These are phyloP conservation scores for Panaeolus papilionaceus DNA, from an alignment of 768 basidiomycete genomes.

Conservation along the genomic window DNA sequence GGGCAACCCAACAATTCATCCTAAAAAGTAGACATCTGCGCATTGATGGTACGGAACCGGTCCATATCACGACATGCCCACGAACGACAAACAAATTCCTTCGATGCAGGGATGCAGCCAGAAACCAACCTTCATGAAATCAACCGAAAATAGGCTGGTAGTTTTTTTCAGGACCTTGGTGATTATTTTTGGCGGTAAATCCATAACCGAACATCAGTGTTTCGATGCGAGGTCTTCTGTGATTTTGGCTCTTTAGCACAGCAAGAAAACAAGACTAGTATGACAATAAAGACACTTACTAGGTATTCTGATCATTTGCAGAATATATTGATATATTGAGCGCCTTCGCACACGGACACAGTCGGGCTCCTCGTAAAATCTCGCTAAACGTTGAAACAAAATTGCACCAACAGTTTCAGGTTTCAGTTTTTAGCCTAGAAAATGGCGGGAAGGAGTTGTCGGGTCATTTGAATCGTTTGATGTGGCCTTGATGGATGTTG, in stretches of 20 bases:
- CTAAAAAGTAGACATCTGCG: neutral
- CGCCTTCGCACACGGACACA: neutral
- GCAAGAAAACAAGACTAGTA: neutral
- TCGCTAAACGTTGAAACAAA: constrained; percentile 12
- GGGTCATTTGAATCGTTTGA: neutral
- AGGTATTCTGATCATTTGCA: too few relatives aligned
- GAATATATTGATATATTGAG: too few relatives aligned
- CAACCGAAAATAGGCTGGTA: neutral
- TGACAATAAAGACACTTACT: too few relatives aligned
- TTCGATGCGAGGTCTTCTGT: neutral
- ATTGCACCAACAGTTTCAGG: neutral
- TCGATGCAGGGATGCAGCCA: neutral
- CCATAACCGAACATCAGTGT: neutral
- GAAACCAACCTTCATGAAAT: neutral
- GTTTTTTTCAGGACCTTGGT: neutral
- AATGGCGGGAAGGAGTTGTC: constrained; percentile 1
- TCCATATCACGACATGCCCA: constrained; percentile 9
- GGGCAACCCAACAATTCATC: neutral
- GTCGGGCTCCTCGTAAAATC: neutral
- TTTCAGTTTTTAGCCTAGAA: constrained; percentile 9
- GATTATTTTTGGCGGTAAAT: neutral
- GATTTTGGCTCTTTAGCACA: neutral
- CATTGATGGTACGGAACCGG: constrained; percentile 1
- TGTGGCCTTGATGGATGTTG: neutral
- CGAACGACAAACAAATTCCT: neutral